Conservation (phyloP, 1,139 yeast species). For the Geotrichum citri-aurantii region DNA sequence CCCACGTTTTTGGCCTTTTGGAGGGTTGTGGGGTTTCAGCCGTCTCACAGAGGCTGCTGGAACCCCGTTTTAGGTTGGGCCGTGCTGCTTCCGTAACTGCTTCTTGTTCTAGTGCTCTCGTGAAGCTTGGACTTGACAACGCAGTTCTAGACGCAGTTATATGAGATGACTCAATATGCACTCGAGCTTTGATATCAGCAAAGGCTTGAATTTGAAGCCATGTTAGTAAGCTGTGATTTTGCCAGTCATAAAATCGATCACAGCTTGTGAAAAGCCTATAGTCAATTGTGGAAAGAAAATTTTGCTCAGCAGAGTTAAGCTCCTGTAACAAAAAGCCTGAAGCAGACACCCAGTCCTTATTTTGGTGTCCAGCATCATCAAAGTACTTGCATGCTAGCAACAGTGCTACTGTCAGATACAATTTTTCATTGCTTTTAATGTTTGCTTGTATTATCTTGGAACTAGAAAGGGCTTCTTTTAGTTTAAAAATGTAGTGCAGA, state of each 20-base stretch:
- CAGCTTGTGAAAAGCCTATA: background rate
- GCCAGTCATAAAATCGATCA: background rate
- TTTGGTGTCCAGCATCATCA: background rate
- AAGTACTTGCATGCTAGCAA: background rate
- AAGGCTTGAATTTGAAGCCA: background rate
- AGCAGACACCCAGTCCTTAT: background rate
- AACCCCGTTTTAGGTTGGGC: background rate
- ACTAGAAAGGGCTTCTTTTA: background rate
- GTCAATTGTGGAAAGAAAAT: background rate
- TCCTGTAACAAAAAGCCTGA: background rate
- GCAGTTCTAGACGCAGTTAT: background rate
- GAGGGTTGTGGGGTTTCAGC: background rate
- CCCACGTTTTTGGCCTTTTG: background rate
- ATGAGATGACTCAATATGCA: background rate
- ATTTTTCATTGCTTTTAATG: background rate
- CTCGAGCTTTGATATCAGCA: background rate
- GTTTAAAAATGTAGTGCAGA: background rate
- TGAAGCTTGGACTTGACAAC: background rate
- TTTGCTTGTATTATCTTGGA: background rate
- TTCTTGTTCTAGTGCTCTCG: background rate
- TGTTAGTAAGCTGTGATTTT: background rate
- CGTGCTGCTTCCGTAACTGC: background rate
- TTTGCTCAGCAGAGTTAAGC: background rate
- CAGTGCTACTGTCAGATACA: background rate
- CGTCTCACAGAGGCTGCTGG: background rate